A percentile compares a stretch with the other conserved stretches of the same genome.
Conservation (phyloP, 225 moss, liverwort and hornwort species). For the Climacium dendroides region DNA sequence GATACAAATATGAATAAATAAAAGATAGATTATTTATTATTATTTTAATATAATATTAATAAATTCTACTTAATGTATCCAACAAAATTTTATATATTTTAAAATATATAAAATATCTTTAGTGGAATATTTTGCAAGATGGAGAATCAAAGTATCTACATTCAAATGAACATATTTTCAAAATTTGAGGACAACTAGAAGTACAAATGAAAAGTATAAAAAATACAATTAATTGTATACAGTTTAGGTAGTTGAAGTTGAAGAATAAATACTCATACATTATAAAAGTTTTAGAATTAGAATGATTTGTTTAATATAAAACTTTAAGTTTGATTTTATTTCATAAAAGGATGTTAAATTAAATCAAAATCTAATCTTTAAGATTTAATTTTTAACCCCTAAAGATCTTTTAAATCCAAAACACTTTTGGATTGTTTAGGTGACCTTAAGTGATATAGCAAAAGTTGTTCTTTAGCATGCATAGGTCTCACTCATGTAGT, state of each 20-base stretch:
- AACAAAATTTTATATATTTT: not conserved
- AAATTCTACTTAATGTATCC: not conserved
- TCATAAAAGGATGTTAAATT: not conserved
- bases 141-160: not conserved
- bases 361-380: not conserved
- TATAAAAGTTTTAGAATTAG: not conserved
- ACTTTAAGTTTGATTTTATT: not conserved
- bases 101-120: not conserved
- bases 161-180: not conserved
- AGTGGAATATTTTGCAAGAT: not conserved
- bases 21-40: not conserved
- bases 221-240: not conserved
- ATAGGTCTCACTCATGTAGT: not conserved
- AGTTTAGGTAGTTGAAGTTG: not conserved
- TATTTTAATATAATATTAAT: too few relatives aligned
- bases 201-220: not conserved
- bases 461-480: not conserved
- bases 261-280: not conserved
- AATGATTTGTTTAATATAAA: not conserved
- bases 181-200: not conserved
- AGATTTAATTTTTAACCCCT: not conserved
- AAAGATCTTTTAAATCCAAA: too few relatives aligned
- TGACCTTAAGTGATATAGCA: not conserved
- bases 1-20: not conserved
- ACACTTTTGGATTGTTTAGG: rapidly evolving